Percentiles rank a stretch among this genome's conserved stretches.
These are phyloP conservation scores for Monilinia fructicola DNA, from an alignment of 2,329 filamentous ascomycete genomes.

Conservation along the genomic window DNA sequence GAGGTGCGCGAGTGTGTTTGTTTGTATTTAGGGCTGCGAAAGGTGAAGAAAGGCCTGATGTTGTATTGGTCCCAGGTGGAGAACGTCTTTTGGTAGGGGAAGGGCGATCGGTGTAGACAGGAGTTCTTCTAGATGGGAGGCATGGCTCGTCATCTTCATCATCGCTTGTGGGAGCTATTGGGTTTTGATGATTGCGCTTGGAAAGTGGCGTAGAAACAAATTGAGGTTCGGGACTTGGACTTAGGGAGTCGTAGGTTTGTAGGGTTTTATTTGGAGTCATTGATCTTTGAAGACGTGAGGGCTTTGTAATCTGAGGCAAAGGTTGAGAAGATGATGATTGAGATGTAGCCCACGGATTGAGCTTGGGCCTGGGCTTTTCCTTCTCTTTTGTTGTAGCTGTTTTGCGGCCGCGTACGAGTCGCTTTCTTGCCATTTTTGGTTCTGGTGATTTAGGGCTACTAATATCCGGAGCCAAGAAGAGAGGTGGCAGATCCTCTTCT, in stretches of 20 bases:
- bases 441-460: slow-evolving; percentile 6
- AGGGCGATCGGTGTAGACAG: neutral
- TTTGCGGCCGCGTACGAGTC: slow-evolving; percentile 7
- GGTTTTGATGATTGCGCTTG: neutral
- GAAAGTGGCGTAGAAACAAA: slow-evolving; percentile 1
- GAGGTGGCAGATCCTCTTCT: slow-evolving; percentile 29
- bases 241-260: slow-evolving; percentile 3
- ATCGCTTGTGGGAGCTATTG: neutral
- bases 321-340: slow-evolving; percentile 18
- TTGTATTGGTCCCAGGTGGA: neutral
- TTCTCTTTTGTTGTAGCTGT: slow-evolving; percentile 5
- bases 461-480: slow-evolving; percentile 13
- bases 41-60: neutral
- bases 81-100: neutral
- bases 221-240: slow-evolving; percentile 8
- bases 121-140: neutral
- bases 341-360: slow-evolving; percentile 21
- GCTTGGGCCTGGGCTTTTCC: slow-evolving; percentile 6
- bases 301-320: slow-evolving; percentile 11
- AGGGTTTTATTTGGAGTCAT: slow-evolving; percentile 1
- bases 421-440: slow-evolving; percentile 1
- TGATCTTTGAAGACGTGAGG: neutral
- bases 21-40: neutral
- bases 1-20: neutral
- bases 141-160: slow-evolving; percentile 10